phyloP scores from a whole-genome alignment of 2,329 filamentous ascomycete species.

The Aspergillus pseudoterreus region DNA sequence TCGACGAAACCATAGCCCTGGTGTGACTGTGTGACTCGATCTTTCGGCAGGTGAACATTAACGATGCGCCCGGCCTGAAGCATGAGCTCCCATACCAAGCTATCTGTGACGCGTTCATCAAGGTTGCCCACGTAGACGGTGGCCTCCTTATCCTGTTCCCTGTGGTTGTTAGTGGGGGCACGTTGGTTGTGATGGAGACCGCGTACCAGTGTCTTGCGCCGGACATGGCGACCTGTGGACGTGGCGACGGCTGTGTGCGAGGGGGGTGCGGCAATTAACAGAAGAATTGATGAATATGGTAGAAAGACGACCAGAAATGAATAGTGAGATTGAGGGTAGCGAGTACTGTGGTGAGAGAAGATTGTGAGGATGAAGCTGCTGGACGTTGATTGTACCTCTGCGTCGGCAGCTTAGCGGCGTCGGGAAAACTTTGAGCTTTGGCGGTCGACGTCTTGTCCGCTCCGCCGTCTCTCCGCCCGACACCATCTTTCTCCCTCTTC shows the following conservation, averaged over 20 bases:
- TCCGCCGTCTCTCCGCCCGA: conserved; percentile 14
- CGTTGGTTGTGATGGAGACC: not conserved
- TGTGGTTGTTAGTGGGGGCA: conserved; percentile 31
- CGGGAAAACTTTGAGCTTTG: conserved; percentile 30
- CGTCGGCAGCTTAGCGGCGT: conserved; percentile 12
- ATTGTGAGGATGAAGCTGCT: not conserved
- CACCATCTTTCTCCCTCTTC: not conserved
- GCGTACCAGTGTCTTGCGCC: conserved; percentile 72
- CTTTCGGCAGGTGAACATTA: conserved; percentile 97
- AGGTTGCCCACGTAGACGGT: conserved; percentile 98
- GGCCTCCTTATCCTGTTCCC: conserved; percentile 97
- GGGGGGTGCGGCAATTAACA: not conserved
- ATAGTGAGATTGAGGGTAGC: not conserved
- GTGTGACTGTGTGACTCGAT: conserved; percentile 93
- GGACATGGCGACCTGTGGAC: conserved; percentile 55
- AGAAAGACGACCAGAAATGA: not conserved
- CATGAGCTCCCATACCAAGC: conserved; percentile 95
- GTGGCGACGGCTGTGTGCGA: conserved; percentile 42
- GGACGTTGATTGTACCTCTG: not conserved
- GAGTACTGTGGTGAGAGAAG: not conserved
- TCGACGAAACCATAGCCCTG: conserved; percentile 99
- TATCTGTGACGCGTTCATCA: conserved; percentile 89
- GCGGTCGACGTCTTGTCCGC: conserved; percentile 10
- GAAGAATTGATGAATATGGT: not conserved
- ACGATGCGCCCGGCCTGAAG: conserved; percentile 95